Conservation (phyloP, 2,329 filamentous ascomycete genomes). For the Talaromyces sp. region DNA sequence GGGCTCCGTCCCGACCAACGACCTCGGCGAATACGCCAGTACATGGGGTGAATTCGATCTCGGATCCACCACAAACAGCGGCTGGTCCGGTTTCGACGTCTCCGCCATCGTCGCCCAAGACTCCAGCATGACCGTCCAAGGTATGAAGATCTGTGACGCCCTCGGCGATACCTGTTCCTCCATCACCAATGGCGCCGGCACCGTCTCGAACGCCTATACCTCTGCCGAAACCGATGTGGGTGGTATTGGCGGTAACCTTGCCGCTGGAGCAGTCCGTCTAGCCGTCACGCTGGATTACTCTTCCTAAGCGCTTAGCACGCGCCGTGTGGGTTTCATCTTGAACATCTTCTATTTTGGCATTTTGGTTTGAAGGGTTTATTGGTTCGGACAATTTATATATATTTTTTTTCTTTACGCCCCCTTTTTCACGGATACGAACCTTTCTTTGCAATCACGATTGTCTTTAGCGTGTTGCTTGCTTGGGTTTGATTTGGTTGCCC, state of each 20-base stretch:
- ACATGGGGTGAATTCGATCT: conserved; percentile 44
- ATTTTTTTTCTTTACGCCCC: conserved; percentile 3
- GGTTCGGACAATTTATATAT: not conserved
- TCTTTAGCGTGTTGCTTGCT: not conserved
- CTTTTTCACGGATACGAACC: no score
- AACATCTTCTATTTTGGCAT: not conserved
- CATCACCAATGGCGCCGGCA: conserved; percentile 26
- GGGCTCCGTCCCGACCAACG: conserved; percentile 30
- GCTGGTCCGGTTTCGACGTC: conserved; percentile 40
- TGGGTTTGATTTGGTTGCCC: not conserved
- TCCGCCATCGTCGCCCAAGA: conserved; percentile 39
- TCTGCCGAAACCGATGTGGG: conserved; percentile 28
- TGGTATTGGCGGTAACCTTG: conserved; percentile 40
- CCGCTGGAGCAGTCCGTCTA: conserved; percentile 28
- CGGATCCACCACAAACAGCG: conserved; percentile 29
- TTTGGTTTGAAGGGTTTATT: conserved; percentile 1
- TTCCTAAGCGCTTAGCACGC: conserved; percentile 21
- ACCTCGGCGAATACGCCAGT: conserved; percentile 30
- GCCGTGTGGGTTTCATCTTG: not conserved
- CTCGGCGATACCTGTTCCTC: conserved; percentile 32
- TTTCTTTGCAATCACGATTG: conserved; percentile 5
- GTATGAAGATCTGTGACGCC: conserved; percentile 37
- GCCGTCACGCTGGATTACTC: conserved; percentile 33
- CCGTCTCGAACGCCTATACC: conserved; percentile 39
- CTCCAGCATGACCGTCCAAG: conserved; percentile 33